Percentiles rank a stretch among this genome's conserved stretches.
These are phyloP conservation scores for Dendrocalamus sinicus DNA, from an alignment of 176 grass and related monocot species.

Conservation along the genomic window DNA sequence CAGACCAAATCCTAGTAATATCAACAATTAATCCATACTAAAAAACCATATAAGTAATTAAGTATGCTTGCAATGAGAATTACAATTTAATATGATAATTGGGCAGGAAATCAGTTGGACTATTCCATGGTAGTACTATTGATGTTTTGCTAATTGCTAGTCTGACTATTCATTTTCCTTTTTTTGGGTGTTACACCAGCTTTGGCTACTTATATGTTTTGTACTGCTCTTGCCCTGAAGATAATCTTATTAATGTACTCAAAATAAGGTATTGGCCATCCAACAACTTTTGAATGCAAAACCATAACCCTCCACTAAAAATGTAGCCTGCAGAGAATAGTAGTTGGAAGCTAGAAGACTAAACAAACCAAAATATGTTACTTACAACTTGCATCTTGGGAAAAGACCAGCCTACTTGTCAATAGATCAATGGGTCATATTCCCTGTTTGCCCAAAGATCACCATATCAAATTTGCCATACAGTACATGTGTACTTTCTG, in stretches of 20 bases:
- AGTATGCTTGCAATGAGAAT: neutral
- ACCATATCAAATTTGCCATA: conserved; percentile 23
- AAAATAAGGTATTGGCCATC: conserved; percentile 2
- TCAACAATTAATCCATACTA: too few relatives aligned
- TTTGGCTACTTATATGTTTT: neutral
- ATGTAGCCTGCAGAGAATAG: conserved; percentile 16
- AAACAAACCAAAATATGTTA: conserved; percentile 1
- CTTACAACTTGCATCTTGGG: conserved; percentile 6
- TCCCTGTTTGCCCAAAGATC: conserved; percentile 6
- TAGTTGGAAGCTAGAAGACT: conserved; percentile 6
- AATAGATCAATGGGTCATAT: conserved; percentile 3
- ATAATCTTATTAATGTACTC: neutral
- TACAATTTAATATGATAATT: neutral
- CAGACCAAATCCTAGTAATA: neutral
- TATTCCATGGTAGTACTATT: neutral
- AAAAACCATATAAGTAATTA: neutral
- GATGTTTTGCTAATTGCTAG: neutral
- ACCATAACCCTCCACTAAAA: conserved; percentile 1
- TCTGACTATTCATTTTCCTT: neutral
- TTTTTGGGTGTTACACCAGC: neutral
- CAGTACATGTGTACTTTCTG: conserved; percentile 35
- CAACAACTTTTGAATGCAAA: conserved; percentile 17
- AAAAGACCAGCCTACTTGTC: conserved; percentile 32
- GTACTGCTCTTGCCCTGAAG: neutral
- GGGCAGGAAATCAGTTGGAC: neutral